phyloP scores from a whole-genome alignment of 805 yeast species.

The Danielia oregonensis region DNA sequence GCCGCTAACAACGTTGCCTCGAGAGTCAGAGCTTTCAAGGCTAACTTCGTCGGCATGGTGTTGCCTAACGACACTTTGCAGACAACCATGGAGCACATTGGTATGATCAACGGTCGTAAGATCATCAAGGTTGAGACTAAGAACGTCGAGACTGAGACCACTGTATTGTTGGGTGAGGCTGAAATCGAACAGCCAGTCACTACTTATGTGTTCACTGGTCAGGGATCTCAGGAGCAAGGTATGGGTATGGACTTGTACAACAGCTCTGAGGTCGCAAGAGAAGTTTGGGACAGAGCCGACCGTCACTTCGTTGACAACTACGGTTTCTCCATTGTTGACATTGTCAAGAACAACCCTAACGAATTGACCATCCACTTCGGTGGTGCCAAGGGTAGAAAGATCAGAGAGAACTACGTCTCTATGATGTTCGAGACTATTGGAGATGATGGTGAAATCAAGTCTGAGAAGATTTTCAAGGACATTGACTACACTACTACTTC shows the following conservation, averaged over 20 bases:
- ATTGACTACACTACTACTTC: constrained; percentile 79
- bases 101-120: constrained; percentile 99
- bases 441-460: constrained; percentile 74
- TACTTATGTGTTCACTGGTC: constrained; percentile 97
- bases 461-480: constrained; percentile 94
- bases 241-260: constrained; percentile 99
- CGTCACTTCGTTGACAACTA: constrained; percentile 86
- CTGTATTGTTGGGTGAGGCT: constrained; percentile 90
- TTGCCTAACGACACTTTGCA: constrained; percentile 88
- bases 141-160: constrained; percentile 72
- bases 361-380: constrained; percentile 96
- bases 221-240: constrained; percentile 99
- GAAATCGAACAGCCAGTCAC: constrained; percentile 98
- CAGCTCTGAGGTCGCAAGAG: constrained; percentile 84
- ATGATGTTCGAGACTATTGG: constrained; percentile 97
- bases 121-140: constrained; percentile 86
- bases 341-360: constrained; percentile 93
- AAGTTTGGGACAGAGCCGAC: constrained; percentile 98
- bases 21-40: constrained; percentile 91
- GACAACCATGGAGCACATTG: constrained; percentile 89
- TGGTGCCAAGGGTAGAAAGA: constrained; percentile 94
- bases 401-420: constrained; percentile 88
- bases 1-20: constrained; percentile 97
- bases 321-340: constrained; percentile 95
- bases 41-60: constrained; percentile 94